Conservation (phyloP, 106 monocot genomes). For the Vanilla planifolia region DNA sequence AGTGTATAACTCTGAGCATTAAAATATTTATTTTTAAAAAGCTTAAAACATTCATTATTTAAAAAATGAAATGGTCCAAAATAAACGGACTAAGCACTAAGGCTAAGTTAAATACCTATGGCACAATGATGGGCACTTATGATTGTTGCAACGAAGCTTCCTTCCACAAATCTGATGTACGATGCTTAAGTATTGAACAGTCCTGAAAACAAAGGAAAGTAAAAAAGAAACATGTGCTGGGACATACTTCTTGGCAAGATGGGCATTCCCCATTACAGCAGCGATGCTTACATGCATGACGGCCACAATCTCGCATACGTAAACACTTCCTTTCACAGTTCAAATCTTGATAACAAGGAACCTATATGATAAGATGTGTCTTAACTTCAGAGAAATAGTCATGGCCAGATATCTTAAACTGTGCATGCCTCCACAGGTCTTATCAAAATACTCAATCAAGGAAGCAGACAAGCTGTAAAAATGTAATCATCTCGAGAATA, state of each 20-base stretch:
- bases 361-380: slow-evolving; percentile 37
- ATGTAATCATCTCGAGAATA: background rate
- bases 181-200: slow-evolving; percentile 7
- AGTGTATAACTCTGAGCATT: background rate
- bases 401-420: background rate
- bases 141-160: slow-evolving; percentile 83
- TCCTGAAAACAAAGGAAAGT: background rate
- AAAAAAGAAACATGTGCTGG: slow-evolving; percentile 3
- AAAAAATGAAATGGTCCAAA: background rate
- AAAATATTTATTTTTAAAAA: no score
- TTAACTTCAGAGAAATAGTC: slow-evolving; percentile 3
- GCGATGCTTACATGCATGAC: slow-evolving; percentile 88
- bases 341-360: slow-evolving; percentile 96
- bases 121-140: slow-evolving; percentile 93
- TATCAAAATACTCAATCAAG: background rate
- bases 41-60: no score
- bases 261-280: slow-evolving; percentile 86
- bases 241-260: slow-evolving; percentile 77
- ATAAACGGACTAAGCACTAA: background rate
- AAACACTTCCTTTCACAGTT: slow-evolving; percentile 92
- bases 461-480: background rate
- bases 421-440: background rate
- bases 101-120: slow-evolving; percentile 51
- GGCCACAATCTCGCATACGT: slow-evolving; percentile 67
- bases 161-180: slow-evolving; percentile 65